These are phyloP conservation scores for Diaporthe amygdali DNA, from an alignment of 2,329 filamentous ascomycete species.

Conservation along the genomic window DNA sequence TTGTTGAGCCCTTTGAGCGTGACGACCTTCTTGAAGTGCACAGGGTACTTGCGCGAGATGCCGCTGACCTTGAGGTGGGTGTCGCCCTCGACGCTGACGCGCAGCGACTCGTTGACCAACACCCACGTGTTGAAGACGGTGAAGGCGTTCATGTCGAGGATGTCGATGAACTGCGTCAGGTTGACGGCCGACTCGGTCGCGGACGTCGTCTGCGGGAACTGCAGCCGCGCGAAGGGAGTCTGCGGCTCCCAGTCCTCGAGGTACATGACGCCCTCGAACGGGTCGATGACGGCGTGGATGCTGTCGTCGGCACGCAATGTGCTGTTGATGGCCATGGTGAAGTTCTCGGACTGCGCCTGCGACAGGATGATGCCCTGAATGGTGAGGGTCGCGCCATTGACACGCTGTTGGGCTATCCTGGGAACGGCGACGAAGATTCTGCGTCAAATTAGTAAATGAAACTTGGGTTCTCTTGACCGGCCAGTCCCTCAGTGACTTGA, in stretches of 20 bases:
- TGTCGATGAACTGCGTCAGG: conserved; percentile 52
- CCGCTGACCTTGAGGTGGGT: conserved; percentile 57
- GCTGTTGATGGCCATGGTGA: conserved; percentile 61
- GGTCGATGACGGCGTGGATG: conserved; percentile 55
- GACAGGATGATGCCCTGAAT: conserved; percentile 58
- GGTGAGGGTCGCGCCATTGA: conserved; percentile 57
- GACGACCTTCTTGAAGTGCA: conserved; percentile 63
- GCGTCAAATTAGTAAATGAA: not conserved
- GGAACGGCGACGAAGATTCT: conserved; percentile 63
- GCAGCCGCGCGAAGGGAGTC: conserved; percentile 53
- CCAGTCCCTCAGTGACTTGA: not conserved
- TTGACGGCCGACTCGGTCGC: conserved; percentile 57
- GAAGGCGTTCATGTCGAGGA: conserved; percentile 54
- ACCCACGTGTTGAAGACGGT: conserved; percentile 61
- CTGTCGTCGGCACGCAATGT: conserved; percentile 57
- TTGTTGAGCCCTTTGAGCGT: conserved; percentile 56
- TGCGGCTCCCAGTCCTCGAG: conserved; percentile 54
- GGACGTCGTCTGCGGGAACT: conserved; percentile 57
- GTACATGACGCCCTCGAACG: conserved; percentile 60
- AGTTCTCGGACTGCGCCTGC: conserved; percentile 48
- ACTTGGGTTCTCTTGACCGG: not conserved
- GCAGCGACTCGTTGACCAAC: conserved; percentile 54
- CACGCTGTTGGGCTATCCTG: conserved; percentile 60
- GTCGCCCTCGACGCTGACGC: conserved; percentile 56
- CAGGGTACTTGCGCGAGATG: conserved; percentile 52